Evolutionary conservation across 768 basidiomycete species (phyloP), one percentile per base, ranked within the genome.

Genomic region (Zangia roseola): DNA sequence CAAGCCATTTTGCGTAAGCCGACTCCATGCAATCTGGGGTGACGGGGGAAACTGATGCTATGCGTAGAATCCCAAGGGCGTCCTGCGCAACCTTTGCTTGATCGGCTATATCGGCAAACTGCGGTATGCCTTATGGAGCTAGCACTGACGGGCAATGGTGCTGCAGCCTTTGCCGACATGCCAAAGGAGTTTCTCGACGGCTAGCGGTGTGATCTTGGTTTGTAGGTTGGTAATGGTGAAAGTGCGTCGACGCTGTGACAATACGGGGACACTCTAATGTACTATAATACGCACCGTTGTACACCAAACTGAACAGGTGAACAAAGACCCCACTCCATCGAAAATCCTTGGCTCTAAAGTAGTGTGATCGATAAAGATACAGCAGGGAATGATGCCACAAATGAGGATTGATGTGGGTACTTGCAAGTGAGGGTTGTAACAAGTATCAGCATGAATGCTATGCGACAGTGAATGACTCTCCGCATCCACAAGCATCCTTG

Each of bases 401-500:
- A 47, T 16, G 43, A 23, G 42, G 41, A 46, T 26, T 17, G 40
- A 10, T 45, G 20, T 28, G 55, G 62, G 53, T 59, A 52, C 39
- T 46, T 21, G 50, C 6, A 36, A 49, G 25, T 25, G 26, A 59
- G 46, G 39, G 30, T 43, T 49, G 48, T 20, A 25, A 33, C 13
- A 35, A 52, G 23, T 28, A 54, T 49, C 50, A 43, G 34, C 37
- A 42, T 17, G 26, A 50, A 42, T 49, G 43, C 31, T 58, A 62
- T 59, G 54, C 21, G 37, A 91, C 81, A 40, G 80, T 87, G 71
- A 93, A 94, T 1, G 91, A 94, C 73, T 95, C 93, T 53, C 93
- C 93, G 61, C 93, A 95, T 43, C 93, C 93, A 68, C 93, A 97
- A 7, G 91, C 90, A 62, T 94, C 93, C 71, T 86, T 89, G 69